A percentile compares a stretch with the other conserved stretches of the same genome.
phyloP scores from a whole-genome alignment of 2,329 filamentous ascomycete genomes.

The Pezicula carpinea region DNA sequence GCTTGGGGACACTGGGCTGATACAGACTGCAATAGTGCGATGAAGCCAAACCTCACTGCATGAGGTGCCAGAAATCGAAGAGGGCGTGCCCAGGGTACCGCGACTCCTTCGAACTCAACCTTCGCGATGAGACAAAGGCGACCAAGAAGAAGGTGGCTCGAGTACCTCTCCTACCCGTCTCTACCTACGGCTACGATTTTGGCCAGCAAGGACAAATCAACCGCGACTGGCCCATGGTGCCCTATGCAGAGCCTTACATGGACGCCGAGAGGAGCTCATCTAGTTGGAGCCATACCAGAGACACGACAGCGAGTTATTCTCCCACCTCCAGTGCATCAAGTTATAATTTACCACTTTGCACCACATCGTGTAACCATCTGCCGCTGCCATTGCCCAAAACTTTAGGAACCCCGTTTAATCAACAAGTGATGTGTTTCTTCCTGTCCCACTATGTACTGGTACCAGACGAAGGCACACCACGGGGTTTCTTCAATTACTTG shows the following conservation, averaged over 20 bases:
- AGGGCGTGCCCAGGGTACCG: conserved; percentile 62
- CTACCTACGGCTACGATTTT: conserved; percentile 35
- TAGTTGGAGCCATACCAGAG: no score
- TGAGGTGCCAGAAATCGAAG: conserved; percentile 58
- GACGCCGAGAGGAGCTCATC: no score
- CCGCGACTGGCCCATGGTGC: neutral
- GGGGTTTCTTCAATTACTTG: conserved; percentile 55
- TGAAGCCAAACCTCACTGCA: conserved; percentile 59
- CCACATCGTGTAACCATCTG: conserved; percentile 39
- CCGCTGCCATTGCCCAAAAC: conserved; percentile 26
- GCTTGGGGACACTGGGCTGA: no score
- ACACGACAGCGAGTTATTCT: no score
- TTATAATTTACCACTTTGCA: conserved; percentile 57
- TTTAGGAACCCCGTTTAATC: conserved; percentile 43
- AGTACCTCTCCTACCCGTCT: conserved; percentile 41
- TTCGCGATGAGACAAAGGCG: conserved; percentile 67
- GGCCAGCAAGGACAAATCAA: neutral
- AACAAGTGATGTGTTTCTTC: conserved; percentile 54
- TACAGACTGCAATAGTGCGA: conserved; percentile 42
- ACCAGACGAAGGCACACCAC: conserved; percentile 43
- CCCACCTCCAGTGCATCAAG: neutral
- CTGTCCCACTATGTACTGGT: conserved; percentile 55
- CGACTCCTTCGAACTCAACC: conserved; percentile 56
- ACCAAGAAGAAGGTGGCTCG: conserved; percentile 54
- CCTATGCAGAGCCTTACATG: no score